Percentiles rank a stretch among this genome's conserved stretches.
phyloP scores from a whole-genome alignment of 805 yeast genomes.

The Sungouiozyma intestinalis region DNA sequence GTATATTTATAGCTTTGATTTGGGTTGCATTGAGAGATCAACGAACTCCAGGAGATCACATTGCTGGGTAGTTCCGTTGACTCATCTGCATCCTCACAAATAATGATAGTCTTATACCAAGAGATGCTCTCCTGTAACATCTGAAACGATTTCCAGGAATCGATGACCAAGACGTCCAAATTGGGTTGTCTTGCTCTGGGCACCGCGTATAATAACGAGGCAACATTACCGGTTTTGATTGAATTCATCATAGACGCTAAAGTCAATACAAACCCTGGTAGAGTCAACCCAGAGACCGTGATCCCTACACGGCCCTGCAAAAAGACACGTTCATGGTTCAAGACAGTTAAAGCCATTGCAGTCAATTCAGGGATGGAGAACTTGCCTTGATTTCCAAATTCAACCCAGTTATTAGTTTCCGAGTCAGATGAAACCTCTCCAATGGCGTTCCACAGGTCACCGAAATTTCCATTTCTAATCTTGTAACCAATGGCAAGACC shows the following conservation, averaged over 20 bases:
- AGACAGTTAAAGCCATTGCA: conserved; percentile 16
- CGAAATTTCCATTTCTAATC: conserved; percentile 62
- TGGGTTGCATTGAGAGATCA: conserved; percentile 8
- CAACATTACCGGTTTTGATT: conserved; percentile 22
- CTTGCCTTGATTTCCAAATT: not conserved
- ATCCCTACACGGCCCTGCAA: conserved; percentile 19
- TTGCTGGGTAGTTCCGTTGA: not conserved
- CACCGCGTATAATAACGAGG: conserved; percentile 31
- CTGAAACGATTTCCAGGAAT: conserved; percentile 18
- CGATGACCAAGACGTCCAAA: conserved; percentile 27
- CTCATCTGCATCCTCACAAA: conserved; percentile 15
- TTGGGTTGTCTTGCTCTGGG: conserved; percentile 19
- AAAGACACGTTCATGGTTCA: conserved; percentile 1
- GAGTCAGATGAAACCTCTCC: conserved; percentile 20
- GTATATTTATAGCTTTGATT: conserved; percentile 21
- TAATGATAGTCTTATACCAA: conserved; percentile 27
- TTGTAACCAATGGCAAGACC: conserved; percentile 54
- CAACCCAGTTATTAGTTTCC: conserved; percentile 6
- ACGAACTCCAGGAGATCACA: conserved; percentile 20
- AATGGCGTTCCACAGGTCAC: conserved; percentile 61
- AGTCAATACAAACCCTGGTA: conserved; percentile 31
- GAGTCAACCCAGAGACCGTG: conserved; percentile 20
- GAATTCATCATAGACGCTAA: conserved; percentile 36
- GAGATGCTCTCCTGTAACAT: conserved; percentile 18
- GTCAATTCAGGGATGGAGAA: conserved; percentile 12